Evolutionary conservation across 2,329 filamentous ascomycete genomes (phyloP).

Genomic region (Pseudohalonectria lignicola): DNA sequence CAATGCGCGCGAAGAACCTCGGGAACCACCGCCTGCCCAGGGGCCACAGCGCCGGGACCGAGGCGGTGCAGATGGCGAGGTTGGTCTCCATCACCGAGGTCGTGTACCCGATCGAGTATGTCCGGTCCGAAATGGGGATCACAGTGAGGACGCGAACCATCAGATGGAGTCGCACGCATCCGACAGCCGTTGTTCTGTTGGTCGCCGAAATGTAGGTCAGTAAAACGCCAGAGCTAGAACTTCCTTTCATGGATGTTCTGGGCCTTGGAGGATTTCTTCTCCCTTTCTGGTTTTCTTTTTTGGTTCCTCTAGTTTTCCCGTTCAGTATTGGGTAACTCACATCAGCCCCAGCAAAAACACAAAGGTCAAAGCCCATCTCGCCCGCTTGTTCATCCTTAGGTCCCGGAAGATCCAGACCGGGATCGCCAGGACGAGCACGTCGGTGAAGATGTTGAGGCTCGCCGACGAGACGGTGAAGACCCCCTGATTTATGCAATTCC

Average conservation of each 20-base stretch:
- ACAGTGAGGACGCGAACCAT: constrained; percentile 14
- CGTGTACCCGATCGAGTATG: constrained; percentile 18
- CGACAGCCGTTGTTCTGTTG: too few relatives aligned
- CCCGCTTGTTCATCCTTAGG: constrained; percentile 23
- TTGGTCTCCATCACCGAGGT: constrained; percentile 23
- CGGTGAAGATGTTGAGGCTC: constrained; percentile 22
- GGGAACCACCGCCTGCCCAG: constrained; percentile 19
- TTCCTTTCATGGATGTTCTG: too few relatives aligned
- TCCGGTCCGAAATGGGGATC: constrained; percentile 17
- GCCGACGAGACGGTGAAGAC: background rate
- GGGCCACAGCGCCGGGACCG: constrained; percentile 24
- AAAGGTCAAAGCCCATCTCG: constrained; percentile 18
- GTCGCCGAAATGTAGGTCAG: too few relatives aligned
- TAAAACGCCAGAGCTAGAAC: too few relatives aligned
- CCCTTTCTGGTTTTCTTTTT: too few relatives aligned
- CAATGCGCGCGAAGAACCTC: too few relatives aligned
- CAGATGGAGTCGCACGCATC: too few relatives aligned
- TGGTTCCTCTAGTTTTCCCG: too few relatives aligned
- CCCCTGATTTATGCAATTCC: background rate
- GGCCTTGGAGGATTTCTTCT: background rate
- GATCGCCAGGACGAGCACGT: constrained; percentile 25
- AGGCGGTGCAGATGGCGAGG: constrained; percentile 25
- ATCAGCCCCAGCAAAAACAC: constrained; percentile 20
- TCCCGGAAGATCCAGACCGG: constrained; percentile 22
- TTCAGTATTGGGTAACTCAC: too few relatives aligned